phyloP scores from a whole-genome alignment of 768 basidiomycete genomes.

The Xerocomellus chrysenteron region DNA sequence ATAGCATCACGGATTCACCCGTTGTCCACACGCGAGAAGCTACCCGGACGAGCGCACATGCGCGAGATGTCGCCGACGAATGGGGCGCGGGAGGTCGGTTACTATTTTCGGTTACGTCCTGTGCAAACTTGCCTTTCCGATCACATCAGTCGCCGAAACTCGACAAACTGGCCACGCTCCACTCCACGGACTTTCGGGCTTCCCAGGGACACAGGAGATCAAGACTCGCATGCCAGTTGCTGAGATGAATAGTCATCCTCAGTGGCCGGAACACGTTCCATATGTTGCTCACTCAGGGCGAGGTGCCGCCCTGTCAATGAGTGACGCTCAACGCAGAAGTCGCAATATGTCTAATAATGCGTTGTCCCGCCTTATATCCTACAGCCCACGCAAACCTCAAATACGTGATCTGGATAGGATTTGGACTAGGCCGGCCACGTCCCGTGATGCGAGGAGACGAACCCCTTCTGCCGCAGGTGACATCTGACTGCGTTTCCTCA shows the following conservation, averaged over 20 bases:
- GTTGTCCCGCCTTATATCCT: conserved; percentile 14
- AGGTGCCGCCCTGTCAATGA: neutral
- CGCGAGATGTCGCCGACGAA: conserved; percentile 10
- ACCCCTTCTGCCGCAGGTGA: conserved; percentile 34
- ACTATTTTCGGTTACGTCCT: conserved; percentile 7
- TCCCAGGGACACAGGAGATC: conserved; percentile 23
- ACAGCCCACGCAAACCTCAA: conserved; percentile 19
- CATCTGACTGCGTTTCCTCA: conserved; percentile 19
- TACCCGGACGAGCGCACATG: conserved; percentile 6
- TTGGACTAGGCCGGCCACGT: conserved; percentile 21
- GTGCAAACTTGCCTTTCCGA: conserved; percentile 7
- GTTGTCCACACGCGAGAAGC: conserved; percentile 19
- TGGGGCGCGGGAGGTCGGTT: conserved; percentile 12
- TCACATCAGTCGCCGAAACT: conserved; percentile 12
- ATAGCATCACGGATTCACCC: conserved; percentile 27
- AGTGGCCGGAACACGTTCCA: conserved; percentile 6
- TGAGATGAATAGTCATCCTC: conserved; percentile 7
- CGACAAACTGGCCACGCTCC: conserved; percentile 2
- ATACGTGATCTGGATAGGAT: conserved; percentile 23
- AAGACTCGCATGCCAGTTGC: conserved; percentile 1
- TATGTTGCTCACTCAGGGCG: conserved; percentile 1
- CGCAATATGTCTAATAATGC: conserved; percentile 15
- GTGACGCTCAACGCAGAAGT: conserved; percentile 3
- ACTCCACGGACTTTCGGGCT: conserved; percentile 28
- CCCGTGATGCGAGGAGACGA: conserved; percentile 29